Evolutionary conservation across 2,329 filamentous ascomycete species (phyloP), one percentile per base, ranked within the genome.

Genomic region (Fusarium palustre): DNA sequence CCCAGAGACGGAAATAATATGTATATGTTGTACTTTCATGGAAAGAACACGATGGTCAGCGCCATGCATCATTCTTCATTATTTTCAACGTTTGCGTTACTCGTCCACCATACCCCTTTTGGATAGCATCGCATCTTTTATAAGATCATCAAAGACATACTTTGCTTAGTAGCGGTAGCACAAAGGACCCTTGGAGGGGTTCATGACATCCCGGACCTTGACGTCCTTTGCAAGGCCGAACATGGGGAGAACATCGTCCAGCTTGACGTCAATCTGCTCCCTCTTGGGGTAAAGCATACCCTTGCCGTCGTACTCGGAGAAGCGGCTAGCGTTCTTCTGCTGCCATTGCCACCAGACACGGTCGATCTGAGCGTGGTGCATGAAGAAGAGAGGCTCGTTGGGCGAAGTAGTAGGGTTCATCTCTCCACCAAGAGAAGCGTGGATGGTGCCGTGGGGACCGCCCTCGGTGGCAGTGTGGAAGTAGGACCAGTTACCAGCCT

Each of bases 371-470:
- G 59, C 53, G 1, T 64, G 59, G 7, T 64, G 61, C 11, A 64
- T 3, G 39, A 64, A 64, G 39, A 64, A 64, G 1, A 64, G 52
- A 33, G 61, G 59, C 7, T 64, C 60, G 4, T 64, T 64, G 0
- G 60, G 60, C 3, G 60, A 64, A 2, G 60, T 64, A 2, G 50
- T 57, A 3, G 59, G 59, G 9, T 57, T 64, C 60, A 64, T 64
- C 11, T 64, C 60, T n/a, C 60, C 60, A 0, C 60, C 22, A 0
- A 64, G 43, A 11, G 38, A 64, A 22, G 49, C 50, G 7, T 64
- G 60, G 3, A 64, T 64, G 2, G 5, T 24, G 8, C 50, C 43
- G 4, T 64, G 60, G 13, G 60, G 60, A 2, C 60, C 59, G 4
- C 49, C 43, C 10, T 64, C 60, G 1, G 48, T 36, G 3, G 31